Evolutionary conservation across 257 asterid genomes (phyloP).

Genomic region (Agastache rugosa): DNA sequence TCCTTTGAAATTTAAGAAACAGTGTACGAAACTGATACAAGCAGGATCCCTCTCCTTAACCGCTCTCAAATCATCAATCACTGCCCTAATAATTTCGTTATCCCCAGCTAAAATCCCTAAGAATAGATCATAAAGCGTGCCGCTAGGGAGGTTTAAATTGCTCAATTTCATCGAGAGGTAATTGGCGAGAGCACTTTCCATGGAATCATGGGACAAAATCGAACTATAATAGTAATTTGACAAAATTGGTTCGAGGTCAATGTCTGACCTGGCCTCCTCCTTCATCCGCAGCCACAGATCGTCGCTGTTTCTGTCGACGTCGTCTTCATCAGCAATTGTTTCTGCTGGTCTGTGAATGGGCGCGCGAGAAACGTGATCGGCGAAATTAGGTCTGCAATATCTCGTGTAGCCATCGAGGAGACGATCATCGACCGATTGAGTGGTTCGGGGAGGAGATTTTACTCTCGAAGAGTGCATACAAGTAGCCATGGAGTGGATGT

Average conservation of each 20-base stretch:
- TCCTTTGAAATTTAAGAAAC: constrained; percentile 57
- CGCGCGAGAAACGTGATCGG: constrained; percentile 33
- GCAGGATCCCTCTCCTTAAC: constrained; percentile 65
- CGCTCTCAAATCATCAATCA: constrained; percentile 48
- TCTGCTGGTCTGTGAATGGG: constrained; percentile 24
- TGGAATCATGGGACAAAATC: constrained; percentile 45
- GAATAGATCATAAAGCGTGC: constrained; percentile 48
- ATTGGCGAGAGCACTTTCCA: constrained; percentile 48
- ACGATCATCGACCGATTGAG: constrained; percentile 39
- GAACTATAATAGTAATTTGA: constrained; percentile 43
- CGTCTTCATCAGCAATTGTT: constrained; percentile 12
- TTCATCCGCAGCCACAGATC: constrained; percentile 52
- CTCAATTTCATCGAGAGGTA: constrained; percentile 53
- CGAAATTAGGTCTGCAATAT: constrained; percentile 40
- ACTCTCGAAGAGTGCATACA: constrained; percentile 48
- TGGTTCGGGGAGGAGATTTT: constrained; percentile 33
- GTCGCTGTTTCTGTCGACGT: constrained; percentile 10
- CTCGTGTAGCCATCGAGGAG: constrained; percentile 24
- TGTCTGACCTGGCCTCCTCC: constrained; percentile 55
- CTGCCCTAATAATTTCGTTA: constrained; percentile 44
- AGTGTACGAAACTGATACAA: constrained; percentile 55
- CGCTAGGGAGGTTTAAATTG: constrained; percentile 44
- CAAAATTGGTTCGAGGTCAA: constrained; percentile 49
- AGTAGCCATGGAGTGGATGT: constrained; percentile 42
- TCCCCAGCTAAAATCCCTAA: constrained; percentile 43